These are phyloP conservation scores for Thozetella sp. DNA, from an alignment of 495 filamentous ascomycete genomes.

Conservation along the genomic window DNA sequence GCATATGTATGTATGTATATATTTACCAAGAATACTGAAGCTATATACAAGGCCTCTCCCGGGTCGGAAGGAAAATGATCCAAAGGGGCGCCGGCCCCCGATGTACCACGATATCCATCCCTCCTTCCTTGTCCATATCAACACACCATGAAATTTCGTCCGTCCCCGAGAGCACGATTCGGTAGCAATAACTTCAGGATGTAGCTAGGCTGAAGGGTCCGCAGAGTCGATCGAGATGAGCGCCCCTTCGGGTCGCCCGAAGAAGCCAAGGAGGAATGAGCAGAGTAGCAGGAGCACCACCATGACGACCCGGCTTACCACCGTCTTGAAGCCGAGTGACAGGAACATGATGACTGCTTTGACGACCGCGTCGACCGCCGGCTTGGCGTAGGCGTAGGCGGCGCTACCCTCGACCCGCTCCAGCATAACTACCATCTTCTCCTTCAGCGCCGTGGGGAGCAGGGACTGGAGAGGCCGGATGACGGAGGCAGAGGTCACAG, in stretches of 20 bases:
- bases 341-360: constrained; percentile 10
- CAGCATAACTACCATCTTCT: constrained; percentile 7
- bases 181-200: too few relatives aligned
- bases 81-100: too few relatives aligned
- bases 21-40: too few relatives aligned
- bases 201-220: neutral
- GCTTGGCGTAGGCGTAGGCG: neutral
- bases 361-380: constrained; percentile 6
- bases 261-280: constrained; percentile 11
- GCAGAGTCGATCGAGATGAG: neutral
- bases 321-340: constrained; percentile 11
- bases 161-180: too few relatives aligned
- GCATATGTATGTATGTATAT: too few relatives aligned
- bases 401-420: constrained; percentile 8
- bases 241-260: neutral
- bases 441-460: neutral
- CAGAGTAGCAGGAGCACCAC: constrained; percentile 15
- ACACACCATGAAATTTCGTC: too few relatives aligned
- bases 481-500: neutral
- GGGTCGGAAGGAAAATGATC: too few relatives aligned
- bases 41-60: too few relatives aligned
- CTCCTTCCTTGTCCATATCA: too few relatives aligned
- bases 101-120: too few relatives aligned
- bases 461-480: neutral
- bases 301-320: constrained; percentile 15